Evolutionary conservation across 2,329 filamentous ascomycete species (phyloP).

Genomic region (Colletotrichum trifolii): DNA sequence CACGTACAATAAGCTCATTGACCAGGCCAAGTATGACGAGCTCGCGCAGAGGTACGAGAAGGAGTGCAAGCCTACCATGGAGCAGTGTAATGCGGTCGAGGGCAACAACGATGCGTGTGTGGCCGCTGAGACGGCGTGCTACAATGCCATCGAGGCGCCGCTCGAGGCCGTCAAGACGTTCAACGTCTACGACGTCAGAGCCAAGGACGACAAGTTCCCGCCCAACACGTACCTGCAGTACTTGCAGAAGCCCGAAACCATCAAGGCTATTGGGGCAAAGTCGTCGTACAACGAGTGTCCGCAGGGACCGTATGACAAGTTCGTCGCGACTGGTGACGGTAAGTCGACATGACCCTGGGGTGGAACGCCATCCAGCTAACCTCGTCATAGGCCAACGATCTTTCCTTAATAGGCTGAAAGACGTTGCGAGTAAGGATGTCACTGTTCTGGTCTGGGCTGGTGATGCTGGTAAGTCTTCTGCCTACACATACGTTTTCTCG

Average conservation of each 20-base stretch:
- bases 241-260: constrained; percentile 48
- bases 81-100: constrained; percentile 36
- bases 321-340: constrained; percentile 54
- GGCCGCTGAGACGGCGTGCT: constrained; percentile 42
- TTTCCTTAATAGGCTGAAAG: constrained; percentile 55
- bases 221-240: constrained; percentile 55
- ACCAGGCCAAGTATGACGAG: constrained; percentile 25
- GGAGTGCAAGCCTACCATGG: constrained; percentile 39
- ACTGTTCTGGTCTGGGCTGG: constrained; percentile 65
- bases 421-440: constrained; percentile 59
- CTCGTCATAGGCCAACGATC: constrained; percentile 51
- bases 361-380: not conserved
- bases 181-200: constrained; percentile 60
- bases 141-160: constrained; percentile 40
- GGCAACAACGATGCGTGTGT: constrained; percentile 43
- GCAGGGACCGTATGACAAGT: constrained; percentile 48
- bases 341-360: constrained; percentile 20
- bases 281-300: constrained; percentile 54
- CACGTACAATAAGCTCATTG: constrained; percentile 45
- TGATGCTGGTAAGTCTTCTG: constrained; percentile 53
- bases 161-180: constrained; percentile 45
- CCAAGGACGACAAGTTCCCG: constrained; percentile 50
- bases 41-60: constrained; percentile 37
- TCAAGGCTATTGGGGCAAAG: constrained; percentile 57
- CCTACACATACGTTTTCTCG: not conserved